Evolutionary conservation across 164 flowering plant species (phyloP), one percentile per base, ranked within the genome.

Genomic region (Macadamia integrifolia): DNA sequence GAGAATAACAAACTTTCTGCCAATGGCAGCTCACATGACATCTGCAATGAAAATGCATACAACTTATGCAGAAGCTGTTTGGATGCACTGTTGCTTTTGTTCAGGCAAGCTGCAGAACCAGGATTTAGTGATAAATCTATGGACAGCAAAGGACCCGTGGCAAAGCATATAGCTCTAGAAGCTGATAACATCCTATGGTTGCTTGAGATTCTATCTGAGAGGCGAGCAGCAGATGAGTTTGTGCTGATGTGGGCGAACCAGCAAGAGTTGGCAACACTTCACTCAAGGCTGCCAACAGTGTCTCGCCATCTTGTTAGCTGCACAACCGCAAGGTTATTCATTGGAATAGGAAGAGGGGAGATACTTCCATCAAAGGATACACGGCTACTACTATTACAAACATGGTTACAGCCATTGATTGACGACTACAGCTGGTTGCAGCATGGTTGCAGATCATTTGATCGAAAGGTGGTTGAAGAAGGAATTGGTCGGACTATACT

Each of bases 371-470:
- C 83, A 7, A 91, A 89, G 76, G 99, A 89, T 29, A 88, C 92
- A 0, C 84, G 99, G 4, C 84, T 75, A 17, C 32, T 80, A 66
- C 67, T 95, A 74, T 70, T 95, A 64, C 79, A 85, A 35, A 88
- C 86, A n/a, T 95, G 99, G 99, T 74, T 95, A 35, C 84, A 89
- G 85, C 97, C 99, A 7, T 76, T 95, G 83, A 88, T 88, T 43
- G 75, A 84, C 65, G 99, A 95, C 83, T 95, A 88, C 80, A 84
- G 80, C 61, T 95, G 99, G 98, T 75, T 95, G 56, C 91, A 80
- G 61, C 90, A 88, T 65, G 91, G 92, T 46, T 84, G 88, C 75
- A 76, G 94, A 74, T 86, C 93, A 15, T 91, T 92, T 71, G 99
- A 95, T 53, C 72, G 88, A 67, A 89, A 86, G 74, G 84, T 85